Evolutionary conservation across 208 protist genomes (phyloP).

Genomic region (Trypanosoma cruzi): DNA sequence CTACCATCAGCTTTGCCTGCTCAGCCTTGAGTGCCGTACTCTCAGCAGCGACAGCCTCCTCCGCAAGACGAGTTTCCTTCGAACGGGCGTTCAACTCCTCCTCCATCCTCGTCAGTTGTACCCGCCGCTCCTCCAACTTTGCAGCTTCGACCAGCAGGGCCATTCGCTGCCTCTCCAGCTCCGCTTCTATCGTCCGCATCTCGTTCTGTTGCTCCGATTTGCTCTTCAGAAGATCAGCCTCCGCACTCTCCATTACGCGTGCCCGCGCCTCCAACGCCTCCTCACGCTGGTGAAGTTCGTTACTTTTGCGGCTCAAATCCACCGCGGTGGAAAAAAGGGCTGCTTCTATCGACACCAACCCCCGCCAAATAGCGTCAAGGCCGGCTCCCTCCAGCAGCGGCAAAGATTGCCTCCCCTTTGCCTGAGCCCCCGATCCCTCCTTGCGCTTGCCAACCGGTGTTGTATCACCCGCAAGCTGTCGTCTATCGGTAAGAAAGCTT

Average conservation of each 20-base stretch:
- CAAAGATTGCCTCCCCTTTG: neutral
- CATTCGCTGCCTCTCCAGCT: neutral
- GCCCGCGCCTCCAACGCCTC: neutral
- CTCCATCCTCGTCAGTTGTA: neutral
- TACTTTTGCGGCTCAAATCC: slow-evolving; percentile 3
- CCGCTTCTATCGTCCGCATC: neutral
- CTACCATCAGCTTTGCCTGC: slow-evolving; percentile 2
- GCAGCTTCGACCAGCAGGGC: neutral
- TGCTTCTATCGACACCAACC: slow-evolving; percentile 1
- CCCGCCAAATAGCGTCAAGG: neutral
- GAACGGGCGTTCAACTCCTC: neutral
- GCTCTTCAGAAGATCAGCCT: neutral
- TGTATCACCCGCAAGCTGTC: neutral
- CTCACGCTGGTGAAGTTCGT: slow-evolving; percentile 4
- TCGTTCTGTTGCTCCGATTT: neutral
- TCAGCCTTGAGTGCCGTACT: neutral
- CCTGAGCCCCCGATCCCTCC: neutral
- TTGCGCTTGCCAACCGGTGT: neutral
- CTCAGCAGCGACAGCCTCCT: slow-evolving; percentile 6
- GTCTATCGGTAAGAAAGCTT: slow-evolving; percentile 8
- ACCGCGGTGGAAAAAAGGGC: slow-evolving; percentile 16
- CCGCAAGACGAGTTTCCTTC: neutral
- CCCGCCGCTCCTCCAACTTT: slow-evolving; percentile 7
- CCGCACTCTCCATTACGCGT: neutral
- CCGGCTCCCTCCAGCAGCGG: neutral